Evolutionary conservation across 2,329 filamentous ascomycete species (phyloP).

Genomic region (Rutstroemia sydowiana): DNA sequence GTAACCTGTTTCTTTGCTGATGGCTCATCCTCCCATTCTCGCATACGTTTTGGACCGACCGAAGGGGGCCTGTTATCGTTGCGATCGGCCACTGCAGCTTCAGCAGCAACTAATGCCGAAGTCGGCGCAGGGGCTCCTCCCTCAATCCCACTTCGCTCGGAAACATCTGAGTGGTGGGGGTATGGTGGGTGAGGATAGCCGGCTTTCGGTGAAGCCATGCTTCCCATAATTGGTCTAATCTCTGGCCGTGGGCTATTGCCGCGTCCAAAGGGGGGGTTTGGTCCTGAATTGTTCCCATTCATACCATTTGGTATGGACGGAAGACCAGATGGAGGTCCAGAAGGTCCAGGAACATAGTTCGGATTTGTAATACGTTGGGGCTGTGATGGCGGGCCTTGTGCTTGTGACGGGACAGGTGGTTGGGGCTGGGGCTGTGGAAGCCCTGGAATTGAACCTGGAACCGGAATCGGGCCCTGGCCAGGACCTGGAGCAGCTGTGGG

Average conservation of each 20-base stretch:
- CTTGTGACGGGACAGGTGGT: conserved; percentile 22
- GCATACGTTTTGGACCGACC: conserved; percentile 72
- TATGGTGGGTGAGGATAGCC: conserved; percentile 78
- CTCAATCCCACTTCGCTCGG: conserved; percentile 32
- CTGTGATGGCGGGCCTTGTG: conserved; percentile 32
- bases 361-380: conserved; percentile 52
- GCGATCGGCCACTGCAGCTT: conserved; percentile 54
- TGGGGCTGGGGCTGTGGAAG: conserved; percentile 45
- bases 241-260: conserved; percentile 77
- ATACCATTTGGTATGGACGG: conserved; percentile 36
- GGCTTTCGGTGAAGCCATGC: conserved; percentile 85
- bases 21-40: conserved; percentile 84
- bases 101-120: conserved; percentile 58
- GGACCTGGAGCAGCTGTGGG: conserved; percentile 20
- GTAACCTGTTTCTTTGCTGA: conserved; percentile 78
- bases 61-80: conserved; percentile 72
- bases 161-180: conserved; percentile 60
- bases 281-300: conserved; percentile 25
- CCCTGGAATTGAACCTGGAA: not conserved
- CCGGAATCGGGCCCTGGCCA: no score
- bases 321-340: conserved; percentile 35
- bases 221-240: conserved; percentile 72
- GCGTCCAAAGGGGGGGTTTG: conserved; percentile 64
- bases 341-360: conserved; percentile 42
- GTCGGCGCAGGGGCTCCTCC: conserved; percentile 61